Evolutionary conservation across 1,284 basidiomycete genomes (phyloP).

Genomic region (Chiua sp.): DNA sequence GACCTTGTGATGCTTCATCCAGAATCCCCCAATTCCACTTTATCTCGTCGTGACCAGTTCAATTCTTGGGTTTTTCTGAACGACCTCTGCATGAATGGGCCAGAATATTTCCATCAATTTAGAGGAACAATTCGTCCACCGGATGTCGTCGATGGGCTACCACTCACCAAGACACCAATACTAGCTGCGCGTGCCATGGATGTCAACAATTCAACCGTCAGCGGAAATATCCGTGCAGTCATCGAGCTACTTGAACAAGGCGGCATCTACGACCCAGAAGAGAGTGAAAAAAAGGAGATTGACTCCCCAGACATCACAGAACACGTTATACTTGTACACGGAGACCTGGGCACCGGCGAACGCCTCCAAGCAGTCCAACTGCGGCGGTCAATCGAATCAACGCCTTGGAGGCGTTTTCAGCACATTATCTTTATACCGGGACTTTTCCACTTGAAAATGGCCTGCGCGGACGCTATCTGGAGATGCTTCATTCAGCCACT

Average conservation of each 20-base stretch:
- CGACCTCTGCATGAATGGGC: background rate
- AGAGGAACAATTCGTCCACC: too few species aligned
- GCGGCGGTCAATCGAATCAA: background rate
- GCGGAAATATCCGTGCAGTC: background rate
- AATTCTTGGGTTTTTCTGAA: background rate
- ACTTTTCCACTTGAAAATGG: background rate
- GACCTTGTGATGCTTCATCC: too few species aligned
- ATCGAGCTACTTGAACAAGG: background rate
- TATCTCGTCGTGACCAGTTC: too few species aligned
- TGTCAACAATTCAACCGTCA: background rate
- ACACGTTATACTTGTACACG: background rate
- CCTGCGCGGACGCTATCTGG: background rate
- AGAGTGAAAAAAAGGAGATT: too few species aligned
- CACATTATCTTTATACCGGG: background rate
- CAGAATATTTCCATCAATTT: background rate
- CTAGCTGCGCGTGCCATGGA: background rate
- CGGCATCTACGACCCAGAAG: background rate
- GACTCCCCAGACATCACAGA: background rate
- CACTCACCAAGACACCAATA: background rate
- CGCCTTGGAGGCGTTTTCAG: background rate
- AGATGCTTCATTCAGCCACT: too few species aligned
- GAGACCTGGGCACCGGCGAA: background rate
- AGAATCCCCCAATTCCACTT: background rate
- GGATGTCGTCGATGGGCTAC: background rate
- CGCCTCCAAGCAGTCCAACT: background rate